A percentile compares a stretch with the other conserved stretches of the same genome.
These are phyloP conservation scores for Brassica juncea DNA, from an alignment of 345 rosid genomes.

Conservation along the genomic window DNA sequence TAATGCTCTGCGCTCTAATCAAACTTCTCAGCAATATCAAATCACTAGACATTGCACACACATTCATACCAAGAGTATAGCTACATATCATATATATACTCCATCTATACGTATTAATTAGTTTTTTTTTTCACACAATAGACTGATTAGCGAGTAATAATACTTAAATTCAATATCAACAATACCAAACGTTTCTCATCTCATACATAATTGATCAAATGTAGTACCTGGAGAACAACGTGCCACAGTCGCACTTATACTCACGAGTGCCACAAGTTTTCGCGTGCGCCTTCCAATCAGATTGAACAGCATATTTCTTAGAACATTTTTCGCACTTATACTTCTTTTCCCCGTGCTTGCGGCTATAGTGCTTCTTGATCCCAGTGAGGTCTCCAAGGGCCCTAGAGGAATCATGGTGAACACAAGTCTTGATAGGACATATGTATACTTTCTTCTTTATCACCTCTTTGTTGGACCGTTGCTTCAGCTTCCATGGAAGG, in stretches of 20 bases:
- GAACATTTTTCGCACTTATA: conserved; percentile 98
- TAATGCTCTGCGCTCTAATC: conserved; percentile 30
- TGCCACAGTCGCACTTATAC: conserved; percentile 95
- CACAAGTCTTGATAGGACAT: conserved; percentile 91
- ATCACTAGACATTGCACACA: conserved; percentile 14
- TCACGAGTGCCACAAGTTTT: conserved; percentile 96
- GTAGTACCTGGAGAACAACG: conserved; percentile 83
- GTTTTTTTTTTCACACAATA: neutral
- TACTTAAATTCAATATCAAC: conserved; percentile 3
- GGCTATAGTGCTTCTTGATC: conserved; percentile 87
- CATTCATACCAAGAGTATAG: conserved; percentile 27
- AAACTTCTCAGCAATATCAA: neutral
- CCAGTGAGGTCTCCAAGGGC: conserved; percentile 98
- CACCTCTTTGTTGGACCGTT: conserved; percentile 68
- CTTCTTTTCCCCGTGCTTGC: conserved; percentile 96
- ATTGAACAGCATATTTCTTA: conserved; percentile 93
- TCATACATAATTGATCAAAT: neutral
- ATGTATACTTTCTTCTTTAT: conserved; percentile 77
- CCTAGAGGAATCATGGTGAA: conserved; percentile 80
- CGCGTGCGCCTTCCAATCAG: conserved; percentile 97
- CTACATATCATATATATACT: neutral
- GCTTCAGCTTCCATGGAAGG: conserved; percentile 92
- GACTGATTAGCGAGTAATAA: neutral
- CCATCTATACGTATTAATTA: neutral
- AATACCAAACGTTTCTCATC: conserved; percentile 11